Base-by-base conservation (phyloP, 2,329 filamentous ascomycete species). In the Alternaria sp. region DNA sequence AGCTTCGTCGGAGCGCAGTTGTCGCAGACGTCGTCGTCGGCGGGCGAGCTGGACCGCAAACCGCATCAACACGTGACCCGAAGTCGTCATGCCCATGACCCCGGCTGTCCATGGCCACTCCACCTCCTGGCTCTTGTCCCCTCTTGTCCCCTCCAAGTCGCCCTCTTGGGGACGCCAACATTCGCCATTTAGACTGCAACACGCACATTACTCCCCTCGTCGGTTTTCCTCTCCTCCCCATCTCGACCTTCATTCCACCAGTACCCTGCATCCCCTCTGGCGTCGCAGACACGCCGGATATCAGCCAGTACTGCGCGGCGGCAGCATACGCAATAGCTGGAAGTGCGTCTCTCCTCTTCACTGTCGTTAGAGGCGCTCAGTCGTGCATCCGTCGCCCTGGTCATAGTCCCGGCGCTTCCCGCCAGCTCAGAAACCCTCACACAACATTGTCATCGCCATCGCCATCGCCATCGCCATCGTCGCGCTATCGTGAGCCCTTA, bases 401-500 rank as follows among this genome's bases (percentile, higher is more conserved):
- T 37, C 3, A 9, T 21, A 37, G n/a, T 37, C 21, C n/a, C 36
- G 36, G 36, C n/a, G 45, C 21, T 46, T 54, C 28, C 17, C 51
- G 36, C 51, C 23, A 13, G 11, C 39, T n/a, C 29, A 29, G 17
- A 28, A 31, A 46, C 28, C 45, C 44, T 14, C 31, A n/a, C 21
- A 14, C 31, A 40, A 57, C 56, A 58, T 52, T 55, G 48, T 51
- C 41, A 24, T 31, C 24, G 23, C 29, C 51, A 9, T 28, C 36
- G 26, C 13, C 42, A 26, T 54, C 52, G 34, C 36, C 51, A 41
- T 36, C 45, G 37, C 29, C 37, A 37, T 28, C 37, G 44, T 34
- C 68, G 67, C 60, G 60, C 63, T 59, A 50, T 56, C 65, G 62
- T 63, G 60, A 61, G 53, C 65, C 65, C 68, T 68, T 69, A 61